Evolutionary conservation across 352 stramenopile species (phyloP).

Genomic region (Pythium biforme): DNA sequence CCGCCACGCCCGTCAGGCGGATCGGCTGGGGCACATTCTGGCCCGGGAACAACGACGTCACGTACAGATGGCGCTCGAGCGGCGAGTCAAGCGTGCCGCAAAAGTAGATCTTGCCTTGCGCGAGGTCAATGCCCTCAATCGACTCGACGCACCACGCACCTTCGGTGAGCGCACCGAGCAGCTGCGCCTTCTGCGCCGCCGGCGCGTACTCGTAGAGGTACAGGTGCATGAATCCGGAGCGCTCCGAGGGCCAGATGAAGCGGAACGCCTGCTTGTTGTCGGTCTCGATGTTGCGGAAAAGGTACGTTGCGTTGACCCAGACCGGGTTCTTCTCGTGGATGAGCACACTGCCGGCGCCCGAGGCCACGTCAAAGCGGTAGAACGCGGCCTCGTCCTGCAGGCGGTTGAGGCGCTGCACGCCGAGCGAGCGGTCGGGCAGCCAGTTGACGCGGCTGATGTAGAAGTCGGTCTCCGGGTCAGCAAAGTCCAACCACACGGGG

Average conservation of each 20-base stretch:
- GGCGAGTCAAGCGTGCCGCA: constrained; percentile 85
- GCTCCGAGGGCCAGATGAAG: constrained; percentile 95
- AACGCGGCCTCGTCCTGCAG: constrained; percentile 73
- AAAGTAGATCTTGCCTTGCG: constrained; percentile 86
- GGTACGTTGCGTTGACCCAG: constrained; percentile 96
- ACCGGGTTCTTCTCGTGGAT: constrained; percentile 88
- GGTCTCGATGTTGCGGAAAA: constrained; percentile 87
- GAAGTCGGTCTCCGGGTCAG: constrained; percentile 59
- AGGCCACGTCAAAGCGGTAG: constrained; percentile 77
- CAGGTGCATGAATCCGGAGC: constrained; percentile 93
- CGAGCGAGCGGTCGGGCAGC: constrained; percentile 92
- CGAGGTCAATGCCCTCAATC: constrained; percentile 78
- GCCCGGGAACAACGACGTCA: constrained; percentile 58
- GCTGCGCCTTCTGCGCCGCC: constrained; percentile 31
- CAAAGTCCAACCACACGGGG: constrained; percentile 82
- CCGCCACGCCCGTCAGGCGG: constrained; percentile 71
- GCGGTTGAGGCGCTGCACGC: constrained; percentile 87
- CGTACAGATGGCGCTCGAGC: constrained; percentile 92
- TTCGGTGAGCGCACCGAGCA: constrained; percentile 62
- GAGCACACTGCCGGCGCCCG: constrained; percentile 66
- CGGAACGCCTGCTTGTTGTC: constrained; percentile 86
- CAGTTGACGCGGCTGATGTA: constrained; percentile 94
- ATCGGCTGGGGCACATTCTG: constrained; percentile 47
- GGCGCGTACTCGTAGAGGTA: constrained; percentile 94
- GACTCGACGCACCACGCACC: constrained; percentile 79